Conservation (phyloP, 164 flowering plant species). For the Cinnamomum micranthum region DNA sequence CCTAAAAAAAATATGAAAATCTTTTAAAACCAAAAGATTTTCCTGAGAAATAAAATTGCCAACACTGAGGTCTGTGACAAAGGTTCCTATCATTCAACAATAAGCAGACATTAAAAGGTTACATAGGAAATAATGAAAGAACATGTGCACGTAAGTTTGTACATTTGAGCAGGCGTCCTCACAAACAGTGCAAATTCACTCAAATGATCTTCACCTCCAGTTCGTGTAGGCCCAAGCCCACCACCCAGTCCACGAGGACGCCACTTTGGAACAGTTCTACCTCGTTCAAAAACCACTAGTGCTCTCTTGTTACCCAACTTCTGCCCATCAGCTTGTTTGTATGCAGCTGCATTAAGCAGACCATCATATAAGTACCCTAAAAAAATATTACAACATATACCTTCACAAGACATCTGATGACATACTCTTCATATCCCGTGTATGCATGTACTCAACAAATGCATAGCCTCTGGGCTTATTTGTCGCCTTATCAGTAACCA, state of each 20-base stretch:
- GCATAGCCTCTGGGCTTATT: conserved; percentile 96
- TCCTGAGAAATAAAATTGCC: no score
- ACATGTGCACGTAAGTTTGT: neutral
- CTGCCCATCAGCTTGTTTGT: conserved; percentile 98
- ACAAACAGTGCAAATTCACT: neutral
- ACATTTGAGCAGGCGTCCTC: neutral
- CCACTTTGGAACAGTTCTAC: conserved; percentile 99
- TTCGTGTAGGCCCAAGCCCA: conserved; percentile 93
- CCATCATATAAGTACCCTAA: neutral
- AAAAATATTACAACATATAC: neutral
- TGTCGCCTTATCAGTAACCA: conserved; percentile 63
- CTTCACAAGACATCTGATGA: neutral
- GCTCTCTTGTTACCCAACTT: conserved; percentile 94
- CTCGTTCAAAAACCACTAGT: conserved; percentile 86
- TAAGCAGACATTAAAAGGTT: no score
- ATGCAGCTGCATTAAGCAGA: conserved; percentile 65
- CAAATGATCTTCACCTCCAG: conserved; percentile 76
- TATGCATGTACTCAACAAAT: conserved; percentile 88
- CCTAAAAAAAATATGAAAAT: no score
- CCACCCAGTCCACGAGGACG: conserved; percentile 98
- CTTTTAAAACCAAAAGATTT: no score
- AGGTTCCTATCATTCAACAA: no score
- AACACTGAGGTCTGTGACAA: no score
- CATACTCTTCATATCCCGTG: conserved; percentile 95
- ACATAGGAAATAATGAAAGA: no score